A percentile compares a stretch with the other conserved stretches of the same genome.
These are phyloP conservation scores for Paramecium sonneborni DNA, from an alignment of 73 alveolate genomes.

Conservation along the genomic window DNA sequence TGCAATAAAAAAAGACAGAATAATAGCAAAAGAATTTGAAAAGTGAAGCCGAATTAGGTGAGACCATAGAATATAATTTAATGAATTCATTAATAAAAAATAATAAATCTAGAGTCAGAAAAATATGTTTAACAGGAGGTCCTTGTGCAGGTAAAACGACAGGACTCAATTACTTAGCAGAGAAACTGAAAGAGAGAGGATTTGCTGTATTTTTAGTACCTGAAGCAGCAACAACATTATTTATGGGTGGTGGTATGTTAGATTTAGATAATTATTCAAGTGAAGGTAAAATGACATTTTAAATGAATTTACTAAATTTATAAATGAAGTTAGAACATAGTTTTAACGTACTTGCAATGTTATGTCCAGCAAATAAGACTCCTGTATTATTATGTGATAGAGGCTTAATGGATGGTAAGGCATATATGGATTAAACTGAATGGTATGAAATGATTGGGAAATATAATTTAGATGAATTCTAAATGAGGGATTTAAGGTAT, in stretches of 20 bases:
- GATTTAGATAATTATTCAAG: conserved; percentile 49
- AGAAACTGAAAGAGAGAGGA: conserved; percentile 72
- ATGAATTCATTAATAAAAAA: not conserved
- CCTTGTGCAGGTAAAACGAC: conserved; percentile 90
- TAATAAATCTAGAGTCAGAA: not conserved
- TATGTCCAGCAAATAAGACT: not conserved
- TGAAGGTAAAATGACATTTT: conserved; percentile 68
- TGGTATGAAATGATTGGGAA: conserved; percentile 75
- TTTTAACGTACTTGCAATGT: not conserved
- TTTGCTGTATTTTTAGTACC: conserved; percentile 76
- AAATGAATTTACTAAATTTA: conserved; percentile 68
- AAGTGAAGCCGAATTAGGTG: not conserved
- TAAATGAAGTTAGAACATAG: conserved; percentile 50
- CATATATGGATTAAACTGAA: not conserved
- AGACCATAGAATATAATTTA: not conserved
- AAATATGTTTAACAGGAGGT: conserved; percentile 84
- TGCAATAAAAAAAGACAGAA: not conserved
- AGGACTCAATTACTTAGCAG: conserved; percentile 67
- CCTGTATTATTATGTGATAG: conserved; percentile 44
- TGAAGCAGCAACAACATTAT: conserved; percentile 81
- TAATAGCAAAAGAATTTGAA: not conserved
- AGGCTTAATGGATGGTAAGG: conserved; percentile 52
- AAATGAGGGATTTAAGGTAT: conserved; percentile 78
- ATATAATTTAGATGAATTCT: conserved; percentile 69
- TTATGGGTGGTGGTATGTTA: conserved; percentile 83